Evolutionary conservation across 2,329 filamentous ascomycete genomes (phyloP).

Genomic region (Neopestalotiopsis rosae): DNA sequence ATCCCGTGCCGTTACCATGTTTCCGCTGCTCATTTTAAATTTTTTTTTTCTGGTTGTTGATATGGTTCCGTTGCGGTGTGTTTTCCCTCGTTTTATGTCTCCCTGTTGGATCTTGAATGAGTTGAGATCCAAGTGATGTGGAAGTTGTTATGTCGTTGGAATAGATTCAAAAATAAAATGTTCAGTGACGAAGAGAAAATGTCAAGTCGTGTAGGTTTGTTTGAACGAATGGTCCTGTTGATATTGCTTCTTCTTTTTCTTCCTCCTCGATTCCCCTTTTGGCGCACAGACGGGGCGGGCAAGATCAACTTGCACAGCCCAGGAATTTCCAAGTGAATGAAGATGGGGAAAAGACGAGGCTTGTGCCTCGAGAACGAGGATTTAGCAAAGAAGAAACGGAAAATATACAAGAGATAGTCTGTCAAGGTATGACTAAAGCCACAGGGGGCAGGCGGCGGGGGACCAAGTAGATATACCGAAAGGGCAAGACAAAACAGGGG

Average conservation of each 20-base stretch:
- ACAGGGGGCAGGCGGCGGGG: background rate
- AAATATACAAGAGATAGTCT: slow-evolving; percentile 2
- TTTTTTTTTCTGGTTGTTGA: background rate
- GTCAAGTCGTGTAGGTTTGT: background rate
- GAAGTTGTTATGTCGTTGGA: background rate
- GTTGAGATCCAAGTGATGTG: background rate
- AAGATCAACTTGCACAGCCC: slow-evolving; percentile 19
- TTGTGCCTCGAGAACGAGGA: background rate
- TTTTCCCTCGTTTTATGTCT: background rate
- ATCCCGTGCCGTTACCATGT: background rate
- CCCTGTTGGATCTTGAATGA: background rate
- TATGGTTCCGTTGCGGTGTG: background rate
- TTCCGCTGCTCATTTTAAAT: background rate
- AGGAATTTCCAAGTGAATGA: background rate
- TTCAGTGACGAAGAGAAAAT: background rate
- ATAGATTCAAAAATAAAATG: background rate
- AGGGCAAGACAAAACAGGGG: background rate
- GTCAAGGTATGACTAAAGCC: background rate
- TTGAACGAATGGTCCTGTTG: background rate
- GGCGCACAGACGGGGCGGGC: background rate
- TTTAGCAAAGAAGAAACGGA: background rate
- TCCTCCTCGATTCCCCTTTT: slow-evolving; percentile 3
- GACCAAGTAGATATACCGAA: background rate
- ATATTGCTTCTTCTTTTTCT: background rate
- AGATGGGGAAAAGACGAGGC: background rate